phyloP scores from a whole-genome alignment of 176 grass and related monocot genomes.

The Zoysia japonica region DNA sequence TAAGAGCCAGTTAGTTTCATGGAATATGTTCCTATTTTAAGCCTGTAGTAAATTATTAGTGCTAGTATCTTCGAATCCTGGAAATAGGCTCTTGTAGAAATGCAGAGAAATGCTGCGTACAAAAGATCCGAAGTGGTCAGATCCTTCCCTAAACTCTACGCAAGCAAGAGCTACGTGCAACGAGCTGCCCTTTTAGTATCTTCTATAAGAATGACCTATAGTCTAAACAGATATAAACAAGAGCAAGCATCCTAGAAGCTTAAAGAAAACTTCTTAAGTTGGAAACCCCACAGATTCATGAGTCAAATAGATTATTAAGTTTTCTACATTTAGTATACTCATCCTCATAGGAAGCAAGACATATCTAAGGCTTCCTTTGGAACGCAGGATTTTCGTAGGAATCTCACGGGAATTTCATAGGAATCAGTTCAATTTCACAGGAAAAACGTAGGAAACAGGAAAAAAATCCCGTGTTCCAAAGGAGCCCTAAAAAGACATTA shows the following conservation, averaged over 20 bases:
- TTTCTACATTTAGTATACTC: slow-evolving; percentile 21
- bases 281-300: slow-evolving; percentile 11
- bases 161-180: no score
- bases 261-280: slow-evolving; percentile 11
- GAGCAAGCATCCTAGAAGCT: slow-evolving; percentile 6
- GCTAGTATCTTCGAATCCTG: not conserved
- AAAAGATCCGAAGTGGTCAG: no score
- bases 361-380: not conserved
- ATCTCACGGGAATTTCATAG: no score
- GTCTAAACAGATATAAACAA: slow-evolving; percentile 16
- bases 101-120: no score
- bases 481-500: slow-evolving; percentile 19
- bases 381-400: no score
- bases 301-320: slow-evolving; percentile 24
- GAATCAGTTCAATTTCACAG: no score
- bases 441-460: no score
- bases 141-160: no score
- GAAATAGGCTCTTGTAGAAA: no score
- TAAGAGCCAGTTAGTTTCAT: slow-evolving; percentile 17
- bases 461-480: no score
- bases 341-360: slow-evolving; percentile 10
- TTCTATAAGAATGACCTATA: slow-evolving; percentile 4
- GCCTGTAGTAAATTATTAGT: slow-evolving; percentile 26
- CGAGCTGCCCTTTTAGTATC: not conserved
- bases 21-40: slow-evolving; percentile 19